Evolutionary conservation across 495 filamentous ascomycete species (phyloP).

Genomic region (Aspergillus diversus): DNA sequence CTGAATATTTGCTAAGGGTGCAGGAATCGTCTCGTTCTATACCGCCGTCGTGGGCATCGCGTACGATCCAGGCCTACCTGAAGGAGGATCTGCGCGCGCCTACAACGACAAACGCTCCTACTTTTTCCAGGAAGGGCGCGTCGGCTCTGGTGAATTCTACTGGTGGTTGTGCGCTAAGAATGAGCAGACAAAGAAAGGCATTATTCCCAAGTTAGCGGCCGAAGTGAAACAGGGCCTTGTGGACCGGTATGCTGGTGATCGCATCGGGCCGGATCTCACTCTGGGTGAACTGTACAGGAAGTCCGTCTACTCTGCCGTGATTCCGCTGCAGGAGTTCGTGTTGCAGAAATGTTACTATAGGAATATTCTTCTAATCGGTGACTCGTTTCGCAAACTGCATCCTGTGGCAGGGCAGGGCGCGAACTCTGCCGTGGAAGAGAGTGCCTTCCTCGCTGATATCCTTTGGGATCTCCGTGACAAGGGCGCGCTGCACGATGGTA

Average conservation of each 20-base stretch:
- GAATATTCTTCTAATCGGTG: not conserved
- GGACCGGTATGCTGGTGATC: not conserved
- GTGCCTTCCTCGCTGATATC: not conserved
- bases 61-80: not conserved
- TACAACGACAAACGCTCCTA: not conserved
- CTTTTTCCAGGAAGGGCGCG: slow-evolving; percentile 1
- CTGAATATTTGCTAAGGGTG: not conserved
- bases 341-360: not conserved
- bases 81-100: not conserved
- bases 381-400: not conserved
- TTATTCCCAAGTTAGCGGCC: not conserved
- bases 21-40: not conserved
- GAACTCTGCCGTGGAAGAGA: not conserved
- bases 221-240: not conserved
- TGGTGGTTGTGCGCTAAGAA: not conserved
- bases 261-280: not conserved
- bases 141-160: not conserved
- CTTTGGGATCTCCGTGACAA: not conserved
- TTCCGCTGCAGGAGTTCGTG: not conserved
- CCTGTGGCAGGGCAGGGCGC: not conserved
- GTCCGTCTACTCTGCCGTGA: not conserved
- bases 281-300: not conserved
- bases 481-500: not conserved
- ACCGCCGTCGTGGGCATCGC: not conserved
- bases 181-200: not conserved